Evolutionary conservation across 495 filamentous ascomycete genomes (phyloP).

Genomic region (Penicillium paradoxum): DNA sequence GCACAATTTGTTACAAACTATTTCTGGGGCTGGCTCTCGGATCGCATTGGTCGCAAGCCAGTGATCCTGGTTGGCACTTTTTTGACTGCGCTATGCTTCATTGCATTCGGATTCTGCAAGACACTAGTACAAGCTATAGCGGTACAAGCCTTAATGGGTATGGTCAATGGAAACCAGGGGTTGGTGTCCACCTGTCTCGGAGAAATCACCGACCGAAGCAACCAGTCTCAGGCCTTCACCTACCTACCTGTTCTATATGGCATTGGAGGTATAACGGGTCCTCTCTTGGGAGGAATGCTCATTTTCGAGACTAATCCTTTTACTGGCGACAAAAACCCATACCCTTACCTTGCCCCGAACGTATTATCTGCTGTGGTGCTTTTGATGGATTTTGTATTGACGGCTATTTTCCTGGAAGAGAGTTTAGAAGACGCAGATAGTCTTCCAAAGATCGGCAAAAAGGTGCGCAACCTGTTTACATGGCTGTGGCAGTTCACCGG

Average conservation of each 20-base stretch:
- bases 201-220: constrained; percentile 90
- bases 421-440: constrained; percentile 70
- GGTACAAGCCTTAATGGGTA: constrained; percentile 84
- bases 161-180: constrained; percentile 86
- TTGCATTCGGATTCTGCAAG: constrained; percentile 81
- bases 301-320: constrained; percentile 56
- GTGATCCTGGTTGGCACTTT: constrained; percentile 84
- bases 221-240: constrained; percentile 85
- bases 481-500: constrained; percentile 74
- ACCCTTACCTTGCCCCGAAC: constrained; percentile 85
- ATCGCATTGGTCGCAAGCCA: constrained; percentile 87
- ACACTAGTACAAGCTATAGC: constrained; percentile 76
- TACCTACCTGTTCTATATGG: constrained; percentile 93
- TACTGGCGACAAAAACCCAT: constrained; percentile 49
- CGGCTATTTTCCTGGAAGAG: constrained; percentile 77
- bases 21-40: constrained; percentile 89
- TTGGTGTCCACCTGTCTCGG: constrained; percentile 90
- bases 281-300: constrained; percentile 80
- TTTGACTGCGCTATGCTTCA: constrained; percentile 72
- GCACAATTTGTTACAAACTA: constrained; percentile 91
- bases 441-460: constrained; percentile 55
- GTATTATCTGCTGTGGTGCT: constrained; percentile 67
- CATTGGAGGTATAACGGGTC: constrained; percentile 87
- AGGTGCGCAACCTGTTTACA: constrained; percentile 55
- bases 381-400: constrained; percentile 64